These are phyloP conservation scores for Azolla pinnata DNA, from an alignment of 75 land plant genomes.

Conservation along the genomic window DNA sequence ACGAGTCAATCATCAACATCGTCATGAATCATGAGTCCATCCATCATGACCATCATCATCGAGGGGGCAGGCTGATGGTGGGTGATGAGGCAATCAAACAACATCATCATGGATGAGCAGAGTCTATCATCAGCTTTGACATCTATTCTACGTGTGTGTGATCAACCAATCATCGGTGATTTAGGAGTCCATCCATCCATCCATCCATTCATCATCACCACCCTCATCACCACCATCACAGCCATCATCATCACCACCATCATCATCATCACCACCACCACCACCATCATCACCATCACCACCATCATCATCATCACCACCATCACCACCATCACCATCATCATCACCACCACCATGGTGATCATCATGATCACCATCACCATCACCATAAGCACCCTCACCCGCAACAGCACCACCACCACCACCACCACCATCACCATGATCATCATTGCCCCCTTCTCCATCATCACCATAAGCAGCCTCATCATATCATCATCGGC, in stretches of 20 bases:
- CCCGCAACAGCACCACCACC: background rate
- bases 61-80: too few relatives aligned
- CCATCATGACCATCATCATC: background rate
- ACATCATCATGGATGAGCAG: too few relatives aligned
- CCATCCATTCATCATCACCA: background rate
- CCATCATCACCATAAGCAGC: background rate
- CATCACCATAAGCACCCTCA: background rate
- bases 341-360: background rate
- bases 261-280: background rate
- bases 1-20: too few relatives aligned
- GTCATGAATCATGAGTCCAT: too few relatives aligned
- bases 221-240: background rate
- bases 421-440: background rate
- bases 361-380: background rate
- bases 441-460: background rate
- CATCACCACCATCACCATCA: background rate
- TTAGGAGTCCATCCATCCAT: too few relatives aligned
- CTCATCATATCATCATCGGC: too few relatives aligned
- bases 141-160: background rate
- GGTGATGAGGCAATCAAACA: too few relatives aligned
- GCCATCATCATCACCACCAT: background rate
- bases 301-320: background rate
- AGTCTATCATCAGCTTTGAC: background rate
- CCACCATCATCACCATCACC: background rate
- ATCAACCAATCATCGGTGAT: too few relatives aligned